These are phyloP conservation scores for Pezicula neosporulosa DNA, from an alignment of 2,329 filamentous ascomycete species.

Conservation along the genomic window DNA sequence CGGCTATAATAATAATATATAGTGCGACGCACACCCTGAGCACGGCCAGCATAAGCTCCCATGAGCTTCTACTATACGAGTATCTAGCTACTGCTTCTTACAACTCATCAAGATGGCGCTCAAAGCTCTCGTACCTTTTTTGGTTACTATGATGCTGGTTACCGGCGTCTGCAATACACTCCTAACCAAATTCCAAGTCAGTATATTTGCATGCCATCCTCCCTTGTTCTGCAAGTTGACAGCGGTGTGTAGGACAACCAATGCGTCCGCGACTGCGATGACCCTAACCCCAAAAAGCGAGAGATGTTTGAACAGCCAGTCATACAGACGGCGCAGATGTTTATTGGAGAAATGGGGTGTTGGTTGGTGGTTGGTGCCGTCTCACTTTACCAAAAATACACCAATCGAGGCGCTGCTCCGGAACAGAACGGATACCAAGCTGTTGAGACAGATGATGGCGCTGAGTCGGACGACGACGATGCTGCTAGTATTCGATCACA, in stretches of 20 bases:
- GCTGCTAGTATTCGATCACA: slow-evolving; percentile 42
- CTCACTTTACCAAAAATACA: slow-evolving; percentile 59
- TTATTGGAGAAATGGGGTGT: slow-evolving; percentile 91
- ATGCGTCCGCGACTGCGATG: slow-evolving; percentile 88
- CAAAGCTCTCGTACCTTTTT: slow-evolving; percentile 71
- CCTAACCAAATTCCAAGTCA: slow-evolving; percentile 91
- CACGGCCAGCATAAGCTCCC: background rate
- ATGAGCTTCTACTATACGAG: background rate
- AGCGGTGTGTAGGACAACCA: slow-evolving; percentile 72
- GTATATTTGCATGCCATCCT: slow-evolving; percentile 17
- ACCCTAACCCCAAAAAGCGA: slow-evolving; percentile 60
- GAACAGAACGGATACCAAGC: slow-evolving; percentile 61
- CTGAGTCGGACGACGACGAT: slow-evolving; percentile 27
- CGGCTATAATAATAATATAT: no score
- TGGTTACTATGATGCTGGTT: slow-evolving; percentile 94
- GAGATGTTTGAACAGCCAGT: slow-evolving; percentile 89
- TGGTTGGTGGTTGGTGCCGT: slow-evolving; percentile 83
- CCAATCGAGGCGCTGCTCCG: slow-evolving; percentile 38
- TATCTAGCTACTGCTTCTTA: background rate
- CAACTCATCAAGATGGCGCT: slow-evolving; percentile 55
- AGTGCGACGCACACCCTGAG: background rate
- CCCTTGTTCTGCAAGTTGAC: background rate
- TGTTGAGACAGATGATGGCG: slow-evolving; percentile 46
- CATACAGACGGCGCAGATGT: slow-evolving; percentile 97
- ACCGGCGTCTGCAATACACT: slow-evolving; percentile 97